phyloP scores from a whole-genome alignment of 1,284 basidiomycete species.

The Heterobasidion parviporum region DNA sequence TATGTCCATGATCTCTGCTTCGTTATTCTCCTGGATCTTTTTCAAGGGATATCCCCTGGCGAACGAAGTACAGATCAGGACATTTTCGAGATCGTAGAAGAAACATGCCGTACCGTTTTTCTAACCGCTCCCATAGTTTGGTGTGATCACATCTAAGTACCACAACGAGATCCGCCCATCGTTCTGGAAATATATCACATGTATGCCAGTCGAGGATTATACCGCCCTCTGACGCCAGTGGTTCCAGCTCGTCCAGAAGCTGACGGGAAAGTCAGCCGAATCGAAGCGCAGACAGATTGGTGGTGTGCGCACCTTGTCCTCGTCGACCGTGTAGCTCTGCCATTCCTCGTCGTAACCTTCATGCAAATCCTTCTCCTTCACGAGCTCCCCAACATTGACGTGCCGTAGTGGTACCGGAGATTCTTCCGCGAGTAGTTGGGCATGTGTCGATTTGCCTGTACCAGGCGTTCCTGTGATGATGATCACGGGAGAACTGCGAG shows the following conservation, averaged over 20 bases:
- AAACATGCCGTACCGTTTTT: conserved; percentile 58
- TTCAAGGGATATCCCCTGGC: conserved; percentile 79
- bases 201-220: conserved; percentile 97
- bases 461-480: conserved; percentile 90
- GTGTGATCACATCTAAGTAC: conserved; percentile 89
- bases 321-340: conserved; percentile 91
- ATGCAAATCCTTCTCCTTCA: conserved; percentile 81
- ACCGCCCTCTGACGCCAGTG: conserved; percentile 58
- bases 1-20: conserved; percentile 97
- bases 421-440: conserved; percentile 66
- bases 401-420: conserved; percentile 65
- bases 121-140: conserved; percentile 88
- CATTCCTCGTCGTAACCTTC: conserved; percentile 90
- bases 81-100: background rate
- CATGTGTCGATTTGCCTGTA: conserved; percentile 87
- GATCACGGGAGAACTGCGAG: conserved; percentile 61
- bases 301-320: conserved; percentile 68
- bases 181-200: conserved; percentile 90
- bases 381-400: conserved; percentile 85
- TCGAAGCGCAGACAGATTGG: background rate
- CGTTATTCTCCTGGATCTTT: conserved; percentile 98
- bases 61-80: background rate
- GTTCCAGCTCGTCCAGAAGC: conserved; percentile 87
- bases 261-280: conserved; percentile 20
- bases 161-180: conserved; percentile 96